A percentile compares a stretch with the other conserved stretches of the same genome.
These are phyloP conservation scores for Trifolium repens DNA, from an alignment of 306 rosid species.

Conservation along the genomic window DNA sequence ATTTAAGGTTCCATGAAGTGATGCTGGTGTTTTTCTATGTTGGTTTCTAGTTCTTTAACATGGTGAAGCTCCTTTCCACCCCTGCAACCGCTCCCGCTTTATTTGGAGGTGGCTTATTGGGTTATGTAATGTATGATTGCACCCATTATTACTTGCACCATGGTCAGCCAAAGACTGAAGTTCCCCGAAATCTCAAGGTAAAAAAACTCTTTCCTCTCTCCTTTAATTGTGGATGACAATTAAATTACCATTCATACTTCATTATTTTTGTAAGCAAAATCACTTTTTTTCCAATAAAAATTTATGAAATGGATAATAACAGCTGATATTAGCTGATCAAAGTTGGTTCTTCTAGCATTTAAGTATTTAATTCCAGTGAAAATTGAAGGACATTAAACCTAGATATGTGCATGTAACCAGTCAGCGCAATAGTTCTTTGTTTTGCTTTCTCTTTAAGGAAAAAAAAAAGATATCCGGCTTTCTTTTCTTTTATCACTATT, in stretches of 20 bases:
- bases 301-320: not conserved
- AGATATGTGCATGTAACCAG: conserved; percentile 2
- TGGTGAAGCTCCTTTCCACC: conserved; percentile 67
- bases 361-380: conserved; percentile 4
- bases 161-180: conserved; percentile 71
- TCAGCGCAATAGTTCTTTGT: not conserved
- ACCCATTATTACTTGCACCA: conserved; percentile 96
- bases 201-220: conserved; percentile 17
- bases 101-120: conserved; percentile 89
- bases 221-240: conserved; percentile 18
- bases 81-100: conserved; percentile 81
- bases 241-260: conserved; percentile 21
- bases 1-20: conserved; percentile 42
- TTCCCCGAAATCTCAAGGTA: conserved; percentile 77
- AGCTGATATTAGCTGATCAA: conserved; percentile 24
- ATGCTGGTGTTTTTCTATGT: conserved; percentile 38
- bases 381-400: conserved; percentile 27
- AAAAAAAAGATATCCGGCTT: too few relatives aligned
- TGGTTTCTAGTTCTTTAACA: conserved; percentile 74
- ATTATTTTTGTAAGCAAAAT: conserved; percentile 16
- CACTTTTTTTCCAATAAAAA: conserved; percentile 11
- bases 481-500: not conserved
- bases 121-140: conserved; percentile 91
- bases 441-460: not conserved
- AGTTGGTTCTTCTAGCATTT: conserved; percentile 23